These are phyloP conservation scores for Ophiostoma perfectum DNA, from an alignment of 2,329 filamentous ascomycete genomes.

Conservation along the genomic window DNA sequence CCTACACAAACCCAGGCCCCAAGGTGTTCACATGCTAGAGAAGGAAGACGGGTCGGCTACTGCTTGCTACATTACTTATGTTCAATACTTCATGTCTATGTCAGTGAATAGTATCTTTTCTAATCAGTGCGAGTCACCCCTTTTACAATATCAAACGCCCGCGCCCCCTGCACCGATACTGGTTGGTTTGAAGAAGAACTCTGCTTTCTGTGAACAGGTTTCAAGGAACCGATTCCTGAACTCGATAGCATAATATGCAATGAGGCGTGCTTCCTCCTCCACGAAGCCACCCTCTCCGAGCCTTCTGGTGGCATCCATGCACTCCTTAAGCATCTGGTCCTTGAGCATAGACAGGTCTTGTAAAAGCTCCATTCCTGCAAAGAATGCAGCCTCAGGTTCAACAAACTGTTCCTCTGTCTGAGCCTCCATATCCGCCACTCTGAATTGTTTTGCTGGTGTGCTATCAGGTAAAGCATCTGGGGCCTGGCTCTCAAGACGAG, in stretches of 20 bases:
- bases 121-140: too few relatives aligned
- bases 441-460: background rate
- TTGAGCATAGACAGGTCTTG: slow-evolving; percentile 17
- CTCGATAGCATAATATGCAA: slow-evolving; percentile 21
- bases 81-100: too few relatives aligned
- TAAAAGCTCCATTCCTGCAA: slow-evolving; percentile 19
- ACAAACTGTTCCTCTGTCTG: slow-evolving; percentile 19
- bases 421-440: background rate
- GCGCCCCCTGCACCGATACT: background rate
- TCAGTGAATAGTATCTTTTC: too few relatives aligned
- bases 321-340: slow-evolving; percentile 22
- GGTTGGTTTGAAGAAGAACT: background rate
- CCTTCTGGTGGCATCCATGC: slow-evolving; percentile 14
- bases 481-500: background rate
- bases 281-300: slow-evolving; percentile 15
- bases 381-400: slow-evolving; percentile 4
- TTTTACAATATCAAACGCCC: background rate
- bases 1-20: slow-evolving; percentile 27
- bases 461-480: background rate
- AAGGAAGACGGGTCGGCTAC: too few relatives aligned
- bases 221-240: slow-evolving; percentile 18
- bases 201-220: background rate
- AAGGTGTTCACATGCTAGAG: slow-evolving; percentile 22
- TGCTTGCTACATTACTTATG: too few relatives aligned
- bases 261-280: slow-evolving; percentile 20